Base-by-base conservation (phyloP, 2,329 filamentous ascomycete species). In the Geosmithia putterillii region DNA sequence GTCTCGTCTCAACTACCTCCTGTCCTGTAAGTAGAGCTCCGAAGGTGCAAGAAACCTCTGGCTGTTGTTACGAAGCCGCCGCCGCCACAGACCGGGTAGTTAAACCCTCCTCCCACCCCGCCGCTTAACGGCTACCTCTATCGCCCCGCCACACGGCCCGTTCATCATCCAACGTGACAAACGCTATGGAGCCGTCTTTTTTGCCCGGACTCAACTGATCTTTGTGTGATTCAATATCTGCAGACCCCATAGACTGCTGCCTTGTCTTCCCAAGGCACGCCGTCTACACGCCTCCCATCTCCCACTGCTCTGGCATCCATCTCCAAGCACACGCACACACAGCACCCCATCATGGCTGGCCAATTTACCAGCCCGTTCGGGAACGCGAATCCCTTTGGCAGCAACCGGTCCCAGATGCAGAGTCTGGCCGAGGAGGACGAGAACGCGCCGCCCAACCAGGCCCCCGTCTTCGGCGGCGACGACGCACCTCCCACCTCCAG, bases 401-500 rank as follows among this genome's bases (percentile, higher is more conserved):
- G 65, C 49, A 44, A 52, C 21, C 49, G 65, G 69, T 49, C 69
- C 58, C 65, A 61, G 38, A 69, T 73, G 62, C 64, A 70, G 45
- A 60, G 65, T 48, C 76, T 85, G 48, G 79, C 90, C 46, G 87
- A 94, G 63, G 87, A 94, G 55, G 87, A 94, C 43, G 85, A 90
- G 60, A 79, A 77, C 57, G 28, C 6, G 15, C 28, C 28, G 10
- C 28, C 28, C 10, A 86, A 89, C 56, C 70, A 69, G 48, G 73
- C 22, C 46, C 57, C 42, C 64, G 62, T 67, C 3, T 79, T 79
- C 52, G 73, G 74, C 22, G 69, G 65, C 35, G 70, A 74, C 50
- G 72, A 76, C 38, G 53, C 57, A 18, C 68, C 69, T 18, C 64
- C 69, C 14, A 65, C 68, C 46, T 56, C 69, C 52, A 58, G 71